A percentile compares a stretch with the other conserved stretches of the same genome.
These are phyloP conservation scores for Aspergillus nanangensis DNA, from an alignment of 495 filamentous ascomycete species.

Conservation along the genomic window DNA sequence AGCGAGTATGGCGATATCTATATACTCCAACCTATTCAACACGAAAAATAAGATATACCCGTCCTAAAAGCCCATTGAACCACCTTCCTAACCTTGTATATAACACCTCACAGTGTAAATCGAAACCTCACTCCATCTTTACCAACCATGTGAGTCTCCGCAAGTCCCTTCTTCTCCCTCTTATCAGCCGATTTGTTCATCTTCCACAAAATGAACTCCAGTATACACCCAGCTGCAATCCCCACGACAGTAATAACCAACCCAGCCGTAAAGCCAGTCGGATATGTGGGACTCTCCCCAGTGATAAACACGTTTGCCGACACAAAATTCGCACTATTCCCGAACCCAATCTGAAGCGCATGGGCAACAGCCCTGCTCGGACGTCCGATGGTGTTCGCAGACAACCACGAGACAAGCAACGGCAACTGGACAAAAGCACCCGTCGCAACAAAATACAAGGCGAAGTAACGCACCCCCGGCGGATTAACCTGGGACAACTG, in stretches of 20 bases:
- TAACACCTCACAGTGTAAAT: too few species aligned
- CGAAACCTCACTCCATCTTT: too few species aligned
- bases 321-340: constrained; percentile 49
- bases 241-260: constrained; percentile 48
- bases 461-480: constrained; percentile 41
- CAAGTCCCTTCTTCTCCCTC: too few species aligned
- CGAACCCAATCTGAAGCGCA: constrained; percentile 50
- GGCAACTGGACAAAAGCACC: constrained; percentile 45
- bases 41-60: too few species aligned
- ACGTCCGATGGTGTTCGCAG: constrained; percentile 49
- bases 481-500: constrained; percentile 37
- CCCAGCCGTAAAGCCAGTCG: constrained; percentile 42
- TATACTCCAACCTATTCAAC: too few species aligned
- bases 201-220: too few species aligned
- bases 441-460: constrained; percentile 40
- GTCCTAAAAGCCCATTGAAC: too few species aligned
- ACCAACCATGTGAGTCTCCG: too few species aligned
- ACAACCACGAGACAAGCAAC: constrained; percentile 47
- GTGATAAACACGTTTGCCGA: constrained; percentile 49
- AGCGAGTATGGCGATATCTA: too few species aligned
- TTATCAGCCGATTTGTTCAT: too few species aligned
- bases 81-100: too few species aligned
- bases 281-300: constrained; percentile 43
- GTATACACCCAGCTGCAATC: too few species aligned
- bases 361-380: constrained; percentile 51